phyloP scores from a whole-genome alignment of 768 basidiomycete species.

The Leccinum longicurvipes region DNA sequence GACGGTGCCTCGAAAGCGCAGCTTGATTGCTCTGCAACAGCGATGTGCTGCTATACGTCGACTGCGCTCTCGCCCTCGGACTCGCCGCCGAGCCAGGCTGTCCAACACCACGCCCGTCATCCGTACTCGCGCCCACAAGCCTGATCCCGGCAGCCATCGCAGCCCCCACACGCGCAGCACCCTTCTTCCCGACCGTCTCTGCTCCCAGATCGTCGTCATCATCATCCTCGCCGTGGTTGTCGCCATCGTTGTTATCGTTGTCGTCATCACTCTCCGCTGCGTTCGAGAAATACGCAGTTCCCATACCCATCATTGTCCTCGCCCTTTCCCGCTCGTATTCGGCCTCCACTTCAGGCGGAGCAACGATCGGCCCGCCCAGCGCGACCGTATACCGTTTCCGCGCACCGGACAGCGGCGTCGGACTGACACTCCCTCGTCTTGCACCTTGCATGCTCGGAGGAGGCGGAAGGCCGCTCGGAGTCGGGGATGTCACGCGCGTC shows the following conservation, averaged over 20 bases:
- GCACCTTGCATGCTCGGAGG: conserved; percentile 38
- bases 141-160: conserved; percentile 23
- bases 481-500: conserved; percentile 20
- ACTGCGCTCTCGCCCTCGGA: conserved; percentile 52
- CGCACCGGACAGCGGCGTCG: conserved; percentile 53
- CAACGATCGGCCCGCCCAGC: conserved; percentile 68
- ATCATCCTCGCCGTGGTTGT: conserved; percentile 20
- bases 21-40: conserved; percentile 30
- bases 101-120: conserved; percentile 13
- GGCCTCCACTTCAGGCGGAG: conserved; percentile 26
- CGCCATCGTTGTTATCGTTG: conserved; percentile 27
- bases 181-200: conserved; percentile 58
- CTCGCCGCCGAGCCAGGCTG: conserved; percentile 9
- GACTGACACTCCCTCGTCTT: conserved; percentile 56
- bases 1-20: conserved; percentile 23
- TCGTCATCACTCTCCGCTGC: conserved; percentile 37
- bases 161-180: conserved; percentile 30
- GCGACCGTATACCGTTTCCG: conserved; percentile 86
- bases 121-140: conserved; percentile 23
- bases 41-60: conserved; percentile 45
- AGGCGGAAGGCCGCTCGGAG: conserved; percentile 37
- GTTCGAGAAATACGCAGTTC: conserved; percentile 43
- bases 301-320: conserved; percentile 34
- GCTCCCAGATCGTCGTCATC: not conserved
- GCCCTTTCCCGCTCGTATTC: conserved; percentile 29